phyloP scores from a whole-genome alignment of 768 basidiomycete species.

The Tulasnella sp. region DNA sequence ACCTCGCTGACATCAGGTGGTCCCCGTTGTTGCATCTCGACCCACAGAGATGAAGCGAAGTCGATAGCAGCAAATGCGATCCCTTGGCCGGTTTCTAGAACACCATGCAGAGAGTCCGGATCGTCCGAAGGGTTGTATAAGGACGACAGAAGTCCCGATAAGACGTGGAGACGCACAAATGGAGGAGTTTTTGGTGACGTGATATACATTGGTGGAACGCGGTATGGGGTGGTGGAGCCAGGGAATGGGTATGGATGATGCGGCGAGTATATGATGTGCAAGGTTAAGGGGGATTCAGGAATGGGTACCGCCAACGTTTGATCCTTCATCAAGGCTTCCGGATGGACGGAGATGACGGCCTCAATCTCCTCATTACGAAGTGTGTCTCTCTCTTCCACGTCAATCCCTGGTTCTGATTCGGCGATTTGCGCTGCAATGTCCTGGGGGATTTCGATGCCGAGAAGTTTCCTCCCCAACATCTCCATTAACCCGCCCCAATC shows the following conservation, averaged over 20 bases:
- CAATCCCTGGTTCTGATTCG: conserved; percentile 30
- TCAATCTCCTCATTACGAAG: conserved; percentile 45
- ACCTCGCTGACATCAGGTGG: conserved; percentile 77
- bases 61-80: conserved; percentile 73
- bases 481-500: conserved; percentile 59
- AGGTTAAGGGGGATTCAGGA: conserved; percentile 63
- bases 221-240: conserved; percentile 40
- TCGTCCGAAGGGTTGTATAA: conserved; percentile 52
- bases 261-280: conserved; percentile 66
- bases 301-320: conserved; percentile 47
- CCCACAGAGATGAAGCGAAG: conserved; percentile 72
- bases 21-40: conserved; percentile 63
- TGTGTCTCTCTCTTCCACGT: conserved; percentile 40
- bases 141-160: conserved; percentile 62
- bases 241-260: conserved; percentile 53
- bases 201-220: conserved; percentile 72
- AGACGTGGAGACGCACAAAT: conserved; percentile 83
- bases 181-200: conserved; percentile 69
- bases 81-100: conserved; percentile 67
- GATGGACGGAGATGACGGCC: conserved; percentile 39
- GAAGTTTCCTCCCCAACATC: conserved; percentile 57
- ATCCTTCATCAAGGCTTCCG: conserved; percentile 30
- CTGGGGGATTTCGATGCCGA: conserved; percentile 49
- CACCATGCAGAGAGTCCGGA: conserved; percentile 35
- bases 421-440: neutral